Evolutionary conservation across 805 yeast genomes (phyloP).

Genomic region (Saccharomycopsis capsularis): DNA sequence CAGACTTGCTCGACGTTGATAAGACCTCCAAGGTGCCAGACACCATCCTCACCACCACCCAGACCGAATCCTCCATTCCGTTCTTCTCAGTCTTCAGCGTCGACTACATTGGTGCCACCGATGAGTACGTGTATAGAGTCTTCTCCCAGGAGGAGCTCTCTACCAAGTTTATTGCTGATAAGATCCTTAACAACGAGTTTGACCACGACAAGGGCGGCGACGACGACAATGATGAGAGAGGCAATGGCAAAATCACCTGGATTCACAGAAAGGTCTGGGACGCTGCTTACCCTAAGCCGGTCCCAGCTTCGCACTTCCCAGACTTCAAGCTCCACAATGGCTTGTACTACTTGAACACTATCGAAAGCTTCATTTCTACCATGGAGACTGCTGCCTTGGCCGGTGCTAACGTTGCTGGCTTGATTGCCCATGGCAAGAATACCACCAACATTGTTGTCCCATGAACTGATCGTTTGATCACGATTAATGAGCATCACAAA

Average conservation of each 20-base stretch:
- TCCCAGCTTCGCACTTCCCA: constrained; percentile 27
- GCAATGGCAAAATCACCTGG: constrained; percentile 24
- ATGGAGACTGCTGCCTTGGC: constrained; percentile 46
- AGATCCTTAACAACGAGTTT: not conserved
- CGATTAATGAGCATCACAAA: too few relatives aligned
- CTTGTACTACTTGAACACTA: constrained; percentile 38
- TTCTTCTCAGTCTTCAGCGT: constrained; percentile 33
- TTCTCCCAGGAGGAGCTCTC: constrained; percentile 30
- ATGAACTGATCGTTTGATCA: too few relatives aligned
- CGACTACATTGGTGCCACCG: constrained; percentile 25
- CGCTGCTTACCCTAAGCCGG: constrained; percentile 39
- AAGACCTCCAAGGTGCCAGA: constrained; percentile 25
- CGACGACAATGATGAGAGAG: constrained; percentile 17
- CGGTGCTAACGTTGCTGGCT: constrained; percentile 43
- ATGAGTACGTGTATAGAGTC: constrained; percentile 36
- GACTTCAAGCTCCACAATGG: constrained; percentile 28
- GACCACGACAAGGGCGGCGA: too few relatives aligned
- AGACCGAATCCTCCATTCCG: constrained; percentile 17
- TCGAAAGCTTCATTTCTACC: constrained; percentile 42
- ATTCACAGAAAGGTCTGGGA: constrained; percentile 34
- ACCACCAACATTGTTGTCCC: constrained; percentile 25
- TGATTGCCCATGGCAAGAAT: constrained; percentile 30
- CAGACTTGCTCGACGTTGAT: constrained; percentile 18
- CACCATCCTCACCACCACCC: constrained; percentile 25
- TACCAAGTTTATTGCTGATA: not conserved